Percentiles rank a stretch among this genome's conserved stretches.
Conservation (phyloP, 2,329 filamentous ascomycete genomes). For the Trichoderma atrobrunneum region DNA sequence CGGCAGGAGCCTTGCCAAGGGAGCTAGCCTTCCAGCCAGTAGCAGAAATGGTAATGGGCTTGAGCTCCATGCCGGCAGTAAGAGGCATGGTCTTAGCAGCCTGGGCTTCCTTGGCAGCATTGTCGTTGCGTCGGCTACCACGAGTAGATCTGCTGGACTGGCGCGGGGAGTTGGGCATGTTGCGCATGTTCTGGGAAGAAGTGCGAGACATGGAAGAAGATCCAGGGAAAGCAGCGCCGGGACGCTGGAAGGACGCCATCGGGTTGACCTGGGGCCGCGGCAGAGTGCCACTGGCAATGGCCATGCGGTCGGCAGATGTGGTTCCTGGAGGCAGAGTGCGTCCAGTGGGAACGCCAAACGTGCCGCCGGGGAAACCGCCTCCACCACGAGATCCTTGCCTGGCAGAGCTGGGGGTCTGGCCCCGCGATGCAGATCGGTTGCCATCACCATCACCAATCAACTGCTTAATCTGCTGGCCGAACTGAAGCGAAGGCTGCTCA, state of each 20-base stretch:
- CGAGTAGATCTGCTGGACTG: conserved; percentile 60
- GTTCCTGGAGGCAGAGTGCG: conserved; percentile 69
- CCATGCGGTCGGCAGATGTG: conserved; percentile 75
- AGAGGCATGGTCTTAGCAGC: conserved; percentile 87
- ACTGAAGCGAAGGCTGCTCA: conserved; percentile 92
- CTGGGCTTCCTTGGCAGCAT: conserved; percentile 61
- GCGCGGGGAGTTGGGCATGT: conserved; percentile 69
- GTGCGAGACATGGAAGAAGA: conserved; percentile 63
- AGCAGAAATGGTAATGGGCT: conserved; percentile 69
- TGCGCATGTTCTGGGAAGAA: conserved; percentile 60
- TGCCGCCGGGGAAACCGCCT: conserved; percentile 64
- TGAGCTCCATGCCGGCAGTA: conserved; percentile 76
- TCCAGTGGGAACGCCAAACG: conserved; percentile 53
- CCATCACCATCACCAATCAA: conserved; percentile 75
- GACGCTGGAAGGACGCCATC: conserved; percentile 41
- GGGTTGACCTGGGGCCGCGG: conserved; percentile 44
- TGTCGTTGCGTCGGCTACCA: conserved; percentile 62
- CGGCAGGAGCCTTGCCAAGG: conserved; percentile 43
- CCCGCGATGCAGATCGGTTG: conserved; percentile 54
- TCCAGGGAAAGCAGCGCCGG: conserved; percentile 60
- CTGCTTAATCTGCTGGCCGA: conserved; percentile 85
- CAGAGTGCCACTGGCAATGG: conserved; percentile 55
- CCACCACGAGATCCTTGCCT: conserved; percentile 53
- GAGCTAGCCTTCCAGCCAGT: conserved; percentile 88
- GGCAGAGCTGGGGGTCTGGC: conserved; percentile 55